These are phyloP conservation scores for Ceratorhiza oryzae-sativae DNA, from an alignment of 1,284 basidiomycete genomes.

Conservation along the genomic window DNA sequence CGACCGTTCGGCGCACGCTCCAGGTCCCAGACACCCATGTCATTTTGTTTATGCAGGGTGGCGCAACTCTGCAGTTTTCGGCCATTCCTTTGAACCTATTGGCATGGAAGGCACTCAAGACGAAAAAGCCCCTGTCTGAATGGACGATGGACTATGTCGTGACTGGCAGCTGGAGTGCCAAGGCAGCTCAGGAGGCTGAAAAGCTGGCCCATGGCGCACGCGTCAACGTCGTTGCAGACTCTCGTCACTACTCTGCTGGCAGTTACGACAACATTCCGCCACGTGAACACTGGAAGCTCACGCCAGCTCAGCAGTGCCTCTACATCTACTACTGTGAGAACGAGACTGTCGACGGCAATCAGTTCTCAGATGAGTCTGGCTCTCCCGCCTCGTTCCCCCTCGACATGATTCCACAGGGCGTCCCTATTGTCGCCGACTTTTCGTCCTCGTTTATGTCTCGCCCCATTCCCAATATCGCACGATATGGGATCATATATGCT, in stretches of 20 bases:
- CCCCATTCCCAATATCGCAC: conserved; percentile 85
- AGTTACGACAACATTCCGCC: conserved; percentile 84
- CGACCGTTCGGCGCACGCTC: conserved; percentile 75
- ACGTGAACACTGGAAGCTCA: conserved; percentile 78
- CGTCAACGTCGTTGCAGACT: conserved; percentile 76
- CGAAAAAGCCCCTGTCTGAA: conserved; percentile 55
- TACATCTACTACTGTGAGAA: conserved; percentile 99
- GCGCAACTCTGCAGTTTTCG: conserved; percentile 89
- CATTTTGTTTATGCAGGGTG: conserved; percentile 91
- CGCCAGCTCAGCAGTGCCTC: conserved; percentile 67
- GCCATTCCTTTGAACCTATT: conserved; percentile 89
- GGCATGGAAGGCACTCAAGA: conserved; percentile 65
- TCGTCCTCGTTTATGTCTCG: conserved; percentile 97
- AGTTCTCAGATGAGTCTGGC: conserved; percentile 71
- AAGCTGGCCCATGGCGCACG: conserved; percentile 58
- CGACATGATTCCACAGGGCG: conserved; percentile 68
- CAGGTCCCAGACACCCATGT: conserved; percentile 83
- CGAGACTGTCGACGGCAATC: conserved; percentile 96
- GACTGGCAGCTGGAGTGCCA: conserved; percentile 91
- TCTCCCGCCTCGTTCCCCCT: conserved; percentile 79
- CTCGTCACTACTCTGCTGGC: conserved; percentile 66
- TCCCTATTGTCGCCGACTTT: conserved; percentile 94
- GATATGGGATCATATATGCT: conserved; percentile 94
- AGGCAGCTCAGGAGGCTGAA: conserved; percentile 84
- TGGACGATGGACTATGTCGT: conserved; percentile 84